These are phyloP conservation scores for Chloromonas sp. DNA, from an alignment of 163 green algal genomes.

Conservation along the genomic window DNA sequence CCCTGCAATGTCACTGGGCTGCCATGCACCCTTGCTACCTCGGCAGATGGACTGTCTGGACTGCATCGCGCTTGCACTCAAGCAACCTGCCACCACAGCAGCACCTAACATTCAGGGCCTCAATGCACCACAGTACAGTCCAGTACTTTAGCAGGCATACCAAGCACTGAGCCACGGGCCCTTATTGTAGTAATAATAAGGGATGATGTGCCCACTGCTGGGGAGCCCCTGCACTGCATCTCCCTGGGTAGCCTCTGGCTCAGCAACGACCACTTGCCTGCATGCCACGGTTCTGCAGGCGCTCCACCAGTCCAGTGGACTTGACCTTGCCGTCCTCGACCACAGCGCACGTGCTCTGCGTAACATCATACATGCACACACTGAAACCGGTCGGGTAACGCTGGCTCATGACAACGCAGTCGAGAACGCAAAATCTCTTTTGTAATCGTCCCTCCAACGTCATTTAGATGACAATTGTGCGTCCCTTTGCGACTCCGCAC, in stretches of 20 bases:
- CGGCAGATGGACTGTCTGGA: no score
- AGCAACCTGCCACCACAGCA: no score
- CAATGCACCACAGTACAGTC: no score
- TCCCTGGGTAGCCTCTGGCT: neutral
- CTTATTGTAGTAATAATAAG: neutral
- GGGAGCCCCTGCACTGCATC: neutral
- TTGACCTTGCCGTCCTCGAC: neutral
- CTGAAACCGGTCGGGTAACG: neutral
- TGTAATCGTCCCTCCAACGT: neutral
- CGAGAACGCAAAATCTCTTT: neutral
- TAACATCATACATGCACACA: neutral
- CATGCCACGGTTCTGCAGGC: slow-evolving; percentile 19
- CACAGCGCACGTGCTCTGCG: neutral
- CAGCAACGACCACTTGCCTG: neutral
- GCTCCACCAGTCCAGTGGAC: slow-evolving; percentile 8
- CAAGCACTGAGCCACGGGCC: neutral
- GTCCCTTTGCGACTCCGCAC: neutral
- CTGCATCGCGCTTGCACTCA: no score
- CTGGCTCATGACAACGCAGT: neutral
- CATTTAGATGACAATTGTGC: neutral
- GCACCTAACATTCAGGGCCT: no score
- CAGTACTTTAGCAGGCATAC: no score
- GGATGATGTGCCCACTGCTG: neutral
- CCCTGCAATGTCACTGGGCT: no score
- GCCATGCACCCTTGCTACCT: no score